These are phyloP conservation scores for Calocybe indica DNA, from an alignment of 768 basidiomycete genomes.

Conservation along the genomic window DNA sequence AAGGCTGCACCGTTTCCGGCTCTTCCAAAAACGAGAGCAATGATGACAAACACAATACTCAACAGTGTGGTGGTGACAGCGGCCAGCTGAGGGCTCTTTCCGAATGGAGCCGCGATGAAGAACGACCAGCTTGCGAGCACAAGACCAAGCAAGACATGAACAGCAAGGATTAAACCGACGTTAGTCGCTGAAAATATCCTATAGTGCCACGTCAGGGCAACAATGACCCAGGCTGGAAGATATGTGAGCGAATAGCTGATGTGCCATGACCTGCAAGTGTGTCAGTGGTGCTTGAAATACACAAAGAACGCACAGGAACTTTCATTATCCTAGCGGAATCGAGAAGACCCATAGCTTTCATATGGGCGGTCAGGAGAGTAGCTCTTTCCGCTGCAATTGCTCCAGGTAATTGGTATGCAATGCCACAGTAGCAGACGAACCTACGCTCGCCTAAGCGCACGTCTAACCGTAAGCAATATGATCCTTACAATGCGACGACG, in stretches of 20 bases:
- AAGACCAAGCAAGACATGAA: slow-evolving; percentile 65
- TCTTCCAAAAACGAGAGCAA: slow-evolving; percentile 49
- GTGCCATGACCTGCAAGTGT: slow-evolving; percentile 50
- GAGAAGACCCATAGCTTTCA: slow-evolving; percentile 75
- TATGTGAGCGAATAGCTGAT: slow-evolving; percentile 59
- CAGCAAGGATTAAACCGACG: slow-evolving; percentile 49
- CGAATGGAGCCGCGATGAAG: slow-evolving; percentile 64
- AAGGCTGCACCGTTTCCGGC: slow-evolving; percentile 42
- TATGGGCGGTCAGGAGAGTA: slow-evolving; percentile 56
- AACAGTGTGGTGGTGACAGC: slow-evolving; percentile 63
- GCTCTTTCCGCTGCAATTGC: slow-evolving; percentile 64
- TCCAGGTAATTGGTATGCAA: slow-evolving; percentile 75
- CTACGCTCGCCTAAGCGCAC: slow-evolving; percentile 21
- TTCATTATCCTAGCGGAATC: slow-evolving; percentile 64
- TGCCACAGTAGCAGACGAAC: slow-evolving; percentile 67
- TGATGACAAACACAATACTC: slow-evolving; percentile 58
- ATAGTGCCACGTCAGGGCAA: slow-evolving; percentile 58
- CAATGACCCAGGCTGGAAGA: slow-evolving; percentile 72
- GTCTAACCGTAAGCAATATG: background rate
- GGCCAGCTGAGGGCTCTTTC: slow-evolving; percentile 67
- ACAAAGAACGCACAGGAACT: slow-evolving; percentile 12
- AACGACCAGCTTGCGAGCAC: slow-evolving; percentile 68
- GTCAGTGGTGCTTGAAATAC: background rate
- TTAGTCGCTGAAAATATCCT: slow-evolving; percentile 61
- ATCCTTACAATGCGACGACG: slow-evolving; percentile 56